Evolutionary conservation across 2,329 filamentous ascomycete genomes (phyloP).

Genomic region (Talaromyces marneffei): DNA sequence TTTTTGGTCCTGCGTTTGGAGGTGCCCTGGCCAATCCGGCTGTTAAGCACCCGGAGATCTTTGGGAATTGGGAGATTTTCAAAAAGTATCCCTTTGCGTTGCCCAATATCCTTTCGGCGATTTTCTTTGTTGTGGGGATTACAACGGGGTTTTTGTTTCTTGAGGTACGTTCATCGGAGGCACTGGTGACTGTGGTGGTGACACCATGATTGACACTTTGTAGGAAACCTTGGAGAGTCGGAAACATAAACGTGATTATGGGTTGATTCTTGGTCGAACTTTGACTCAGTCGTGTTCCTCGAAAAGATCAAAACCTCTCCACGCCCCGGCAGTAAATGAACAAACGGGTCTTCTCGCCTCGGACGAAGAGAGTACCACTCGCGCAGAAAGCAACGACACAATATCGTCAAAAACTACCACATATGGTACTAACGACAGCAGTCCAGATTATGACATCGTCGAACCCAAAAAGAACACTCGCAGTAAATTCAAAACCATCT

Average conservation of each 20-base stretch:
- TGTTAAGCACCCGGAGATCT: conserved; percentile 64
- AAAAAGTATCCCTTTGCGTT: conserved; percentile 73
- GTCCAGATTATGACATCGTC: not conserved
- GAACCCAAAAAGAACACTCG: conserved; percentile 21
- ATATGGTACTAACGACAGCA: not conserved
- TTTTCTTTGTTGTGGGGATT: conserved; percentile 74
- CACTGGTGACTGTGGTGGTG: not conserved
- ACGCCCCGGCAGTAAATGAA: conserved; percentile 24
- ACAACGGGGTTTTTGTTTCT: conserved; percentile 71
- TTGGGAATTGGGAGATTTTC: conserved; percentile 62
- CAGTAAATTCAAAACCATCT: conserved; percentile 55
- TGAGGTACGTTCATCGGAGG: conserved; percentile 43
- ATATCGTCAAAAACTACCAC: conserved; percentile 5
- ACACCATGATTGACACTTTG: not conserved
- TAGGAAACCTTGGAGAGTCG: conserved; percentile 72
- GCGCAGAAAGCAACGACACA: conserved; percentile 16
- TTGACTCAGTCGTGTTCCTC: conserved; percentile 45
- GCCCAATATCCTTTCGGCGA: conserved; percentile 72
- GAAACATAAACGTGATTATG: conserved; percentile 65
- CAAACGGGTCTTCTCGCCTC: conserved; percentile 26
- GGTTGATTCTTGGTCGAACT: conserved; percentile 64
- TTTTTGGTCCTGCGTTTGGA: conserved; percentile 82
- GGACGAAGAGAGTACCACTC: not conserved
- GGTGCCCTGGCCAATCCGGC: conserved; percentile 79
- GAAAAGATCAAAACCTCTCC: conserved; percentile 18